Evolutionary conservation across 371 early-diverging fungal genomes (phyloP).

Genomic region (Circinella umbellata): DNA sequence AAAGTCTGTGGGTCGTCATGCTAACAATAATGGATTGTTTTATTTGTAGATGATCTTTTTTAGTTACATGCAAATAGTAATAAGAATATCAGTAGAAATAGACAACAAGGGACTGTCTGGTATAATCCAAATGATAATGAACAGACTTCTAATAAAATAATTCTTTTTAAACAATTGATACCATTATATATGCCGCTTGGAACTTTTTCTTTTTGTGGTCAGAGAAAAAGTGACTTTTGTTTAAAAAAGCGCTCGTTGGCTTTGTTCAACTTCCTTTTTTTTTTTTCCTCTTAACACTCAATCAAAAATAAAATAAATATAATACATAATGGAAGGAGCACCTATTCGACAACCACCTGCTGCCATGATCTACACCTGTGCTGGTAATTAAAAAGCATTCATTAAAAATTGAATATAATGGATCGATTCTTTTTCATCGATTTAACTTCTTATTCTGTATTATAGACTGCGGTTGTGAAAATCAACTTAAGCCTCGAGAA

Average conservation of each 20-base stretch:
- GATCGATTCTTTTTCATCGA: too few relatives aligned
- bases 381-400: slow-evolving; percentile 37
- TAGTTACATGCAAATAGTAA: slow-evolving; percentile 18
- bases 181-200: too few relatives aligned
- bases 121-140: neutral
- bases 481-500: slow-evolving; percentile 91
- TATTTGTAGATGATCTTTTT: slow-evolving; percentile 44
- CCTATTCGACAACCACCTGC: slow-evolving; percentile 56
- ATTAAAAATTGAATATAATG: too few relatives aligned
- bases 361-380: slow-evolving; percentile 68
- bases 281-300: too few relatives aligned
- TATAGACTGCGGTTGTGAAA: slow-evolving; percentile 86
- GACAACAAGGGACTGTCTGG: slow-evolving; percentile 14
- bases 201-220: too few relatives aligned
- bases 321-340: slow-evolving; percentile 41
- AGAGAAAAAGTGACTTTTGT: too few relatives aligned
- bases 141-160: too few relatives aligned
- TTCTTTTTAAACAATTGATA: too few relatives aligned
- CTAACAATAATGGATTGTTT: slow-evolving; percentile 37
- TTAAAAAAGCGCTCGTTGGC: too few relatives aligned
- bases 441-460: too few relatives aligned
- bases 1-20: slow-evolving; percentile 47
- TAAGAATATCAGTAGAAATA: neutral
- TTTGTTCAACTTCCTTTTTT: too few relatives aligned
- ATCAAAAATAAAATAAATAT: too few relatives aligned